These are phyloP conservation scores for Fraxinus angustifolia DNA, from an alignment of 305 asterid species.

Conservation along the genomic window DNA sequence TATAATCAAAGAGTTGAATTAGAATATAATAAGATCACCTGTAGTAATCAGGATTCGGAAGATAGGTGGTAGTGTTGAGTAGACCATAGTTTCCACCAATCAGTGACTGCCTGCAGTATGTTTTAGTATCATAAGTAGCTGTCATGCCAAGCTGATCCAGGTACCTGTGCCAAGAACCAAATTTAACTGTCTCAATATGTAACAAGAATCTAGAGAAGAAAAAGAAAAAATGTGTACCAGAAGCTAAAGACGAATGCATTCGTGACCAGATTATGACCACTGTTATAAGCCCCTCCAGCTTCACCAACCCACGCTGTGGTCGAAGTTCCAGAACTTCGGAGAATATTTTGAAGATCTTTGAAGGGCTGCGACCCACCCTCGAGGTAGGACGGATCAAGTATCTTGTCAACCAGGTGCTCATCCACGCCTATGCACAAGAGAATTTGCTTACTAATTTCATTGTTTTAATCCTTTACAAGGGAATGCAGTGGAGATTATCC, in stretches of 20 bases:
- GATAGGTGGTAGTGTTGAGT: constrained; percentile 54
- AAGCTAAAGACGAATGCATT: constrained; percentile 78
- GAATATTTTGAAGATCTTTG: constrained; percentile 46
- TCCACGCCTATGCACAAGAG: constrained; percentile 47
- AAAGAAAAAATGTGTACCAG: constrained; percentile 42
- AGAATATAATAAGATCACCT: constrained; percentile 37
- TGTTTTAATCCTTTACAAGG: neutral
- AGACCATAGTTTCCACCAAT: constrained; percentile 91
- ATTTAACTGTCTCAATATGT: neutral
- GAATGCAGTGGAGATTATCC: neutral
- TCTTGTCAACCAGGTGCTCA: constrained; percentile 63
- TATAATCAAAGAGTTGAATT: neutral
- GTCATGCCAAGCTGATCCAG: constrained; percentile 91
- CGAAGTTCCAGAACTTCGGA: constrained; percentile 39
- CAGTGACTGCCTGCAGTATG: constrained; percentile 81
- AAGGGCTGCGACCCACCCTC: constrained; percentile 57
- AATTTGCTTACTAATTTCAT: neutral
- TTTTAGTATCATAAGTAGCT: constrained; percentile 58
- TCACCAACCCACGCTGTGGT: constrained; percentile 87
- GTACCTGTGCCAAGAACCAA: constrained; percentile 42
- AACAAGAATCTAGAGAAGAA: neutral
- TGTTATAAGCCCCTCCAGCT: constrained; percentile 88
- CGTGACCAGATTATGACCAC: constrained; percentile 66
- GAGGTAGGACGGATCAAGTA: constrained; percentile 66
- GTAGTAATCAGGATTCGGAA: constrained; percentile 89